Percentiles rank a stretch among this genome's conserved stretches.
Conservation (phyloP, 257 asterid species). For the Buddleja alternifolia region DNA sequence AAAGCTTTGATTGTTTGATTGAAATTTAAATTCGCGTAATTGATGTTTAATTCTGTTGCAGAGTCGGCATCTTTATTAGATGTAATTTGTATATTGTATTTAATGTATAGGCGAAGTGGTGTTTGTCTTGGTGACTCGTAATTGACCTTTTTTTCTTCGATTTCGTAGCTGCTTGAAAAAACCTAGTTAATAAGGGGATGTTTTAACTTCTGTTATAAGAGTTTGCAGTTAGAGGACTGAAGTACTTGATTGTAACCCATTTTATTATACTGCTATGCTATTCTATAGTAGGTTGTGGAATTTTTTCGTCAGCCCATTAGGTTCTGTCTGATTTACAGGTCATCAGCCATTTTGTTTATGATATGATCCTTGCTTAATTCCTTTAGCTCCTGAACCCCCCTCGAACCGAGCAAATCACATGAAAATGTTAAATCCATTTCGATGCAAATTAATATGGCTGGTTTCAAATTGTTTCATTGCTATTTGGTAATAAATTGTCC, state of each 20-base stretch:
- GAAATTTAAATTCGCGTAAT: neutral
- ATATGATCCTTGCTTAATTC: neutral
- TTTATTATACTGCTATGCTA: neutral
- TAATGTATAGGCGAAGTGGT: slow-evolving; percentile 14
- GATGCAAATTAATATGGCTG: neutral
- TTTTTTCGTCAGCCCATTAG: neutral
- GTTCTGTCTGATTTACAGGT: neutral
- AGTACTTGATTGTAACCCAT: neutral
- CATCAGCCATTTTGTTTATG: neutral
- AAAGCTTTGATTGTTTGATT: slow-evolving; percentile 3
- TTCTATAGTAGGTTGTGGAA: neutral
- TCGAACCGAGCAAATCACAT: neutral
- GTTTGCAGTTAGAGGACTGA: neutral
- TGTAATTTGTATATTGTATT: neutral
- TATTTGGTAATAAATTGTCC: neutral
- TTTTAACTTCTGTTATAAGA: too few species aligned
- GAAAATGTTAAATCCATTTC: neutral
- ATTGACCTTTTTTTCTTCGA: neutral
- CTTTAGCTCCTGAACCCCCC: too few species aligned
- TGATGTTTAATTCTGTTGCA: neutral
- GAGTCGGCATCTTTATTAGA: neutral
- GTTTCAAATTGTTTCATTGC: neutral
- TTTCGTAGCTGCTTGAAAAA: neutral
- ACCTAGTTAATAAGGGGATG: neutral
- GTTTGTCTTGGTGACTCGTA: slow-evolving; percentile 2